Percentiles rank a stretch among this genome's conserved stretches.
Evolutionary conservation across 148 eudicot genomes (phyloP).

Genomic region (Rhododendron ovatum): DNA sequence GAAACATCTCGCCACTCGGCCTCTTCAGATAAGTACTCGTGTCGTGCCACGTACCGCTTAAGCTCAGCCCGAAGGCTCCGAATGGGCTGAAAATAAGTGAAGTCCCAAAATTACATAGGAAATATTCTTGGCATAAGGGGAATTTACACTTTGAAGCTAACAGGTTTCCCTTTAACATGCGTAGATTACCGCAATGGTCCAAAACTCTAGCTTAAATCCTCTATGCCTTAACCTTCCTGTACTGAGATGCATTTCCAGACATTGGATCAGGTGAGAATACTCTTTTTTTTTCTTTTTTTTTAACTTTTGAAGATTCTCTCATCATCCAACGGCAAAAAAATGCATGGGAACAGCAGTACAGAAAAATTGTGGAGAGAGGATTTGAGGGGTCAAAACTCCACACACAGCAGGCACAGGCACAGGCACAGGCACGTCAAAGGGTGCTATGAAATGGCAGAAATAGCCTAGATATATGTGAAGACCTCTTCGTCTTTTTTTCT

Average conservation of each 20-base stretch:
- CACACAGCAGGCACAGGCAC: too few relatives aligned
- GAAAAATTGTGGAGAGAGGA: background rate
- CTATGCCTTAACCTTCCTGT: background rate
- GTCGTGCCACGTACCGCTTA: slow-evolving; percentile 29
- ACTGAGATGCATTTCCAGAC: background rate
- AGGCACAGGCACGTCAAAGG: background rate
- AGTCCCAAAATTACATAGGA: background rate
- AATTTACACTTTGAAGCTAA: background rate
- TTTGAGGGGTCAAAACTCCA: too few relatives aligned
- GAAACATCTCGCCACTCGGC: slow-evolving; percentile 29
- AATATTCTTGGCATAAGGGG: background rate
- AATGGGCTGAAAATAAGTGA: slow-evolving; percentile 25
- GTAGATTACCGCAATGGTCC: background rate
- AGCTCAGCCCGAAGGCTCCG: slow-evolving; percentile 39
- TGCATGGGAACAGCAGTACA: background rate
- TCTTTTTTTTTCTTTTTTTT: too few relatives aligned
- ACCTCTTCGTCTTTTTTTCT: too few relatives aligned
- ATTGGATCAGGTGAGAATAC: background rate
- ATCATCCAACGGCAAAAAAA: background rate
- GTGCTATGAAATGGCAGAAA: background rate
- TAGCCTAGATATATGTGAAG: background rate
- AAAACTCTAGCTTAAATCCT: background rate
- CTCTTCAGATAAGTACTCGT: slow-evolving; percentile 24
- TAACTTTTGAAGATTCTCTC: background rate
- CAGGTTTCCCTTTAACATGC: background rate